A percentile compares a stretch with the other conserved stretches of the same genome.
Conservation (phyloP, 805 yeast genomes). For the Ogataea wickerhamii region DNA sequence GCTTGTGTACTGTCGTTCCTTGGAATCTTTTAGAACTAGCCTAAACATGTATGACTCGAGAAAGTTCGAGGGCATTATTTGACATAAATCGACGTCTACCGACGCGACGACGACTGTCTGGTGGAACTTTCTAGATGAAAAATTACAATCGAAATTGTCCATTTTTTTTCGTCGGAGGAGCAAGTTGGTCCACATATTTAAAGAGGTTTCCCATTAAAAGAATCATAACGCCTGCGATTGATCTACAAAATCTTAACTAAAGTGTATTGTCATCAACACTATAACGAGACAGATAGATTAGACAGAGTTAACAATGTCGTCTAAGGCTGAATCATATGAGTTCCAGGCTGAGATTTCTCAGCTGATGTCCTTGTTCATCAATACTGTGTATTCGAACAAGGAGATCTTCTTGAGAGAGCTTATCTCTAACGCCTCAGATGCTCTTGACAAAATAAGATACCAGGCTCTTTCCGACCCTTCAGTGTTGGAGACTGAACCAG, state of each 20-base stretch:
- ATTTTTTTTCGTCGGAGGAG: slow-evolving; percentile 10
- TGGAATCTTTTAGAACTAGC: no score
- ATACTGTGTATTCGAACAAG: slow-evolving; percentile 99
- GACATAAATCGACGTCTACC: background rate
- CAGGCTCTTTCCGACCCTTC: slow-evolving; percentile 91
- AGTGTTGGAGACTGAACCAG: slow-evolving; percentile 91
- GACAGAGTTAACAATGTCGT: slow-evolving; percentile 22
- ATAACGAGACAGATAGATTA: background rate
- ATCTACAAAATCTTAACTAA: background rate
- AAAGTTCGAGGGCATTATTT: no score
- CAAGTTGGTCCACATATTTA: slow-evolving; percentile 5
- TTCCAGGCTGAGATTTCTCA: slow-evolving; percentile 99
- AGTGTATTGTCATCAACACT: background rate
- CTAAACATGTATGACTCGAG: no score
- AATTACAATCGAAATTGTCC: slow-evolving; percentile 5
- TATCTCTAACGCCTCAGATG: slow-evolving; percentile 98
- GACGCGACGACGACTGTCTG: slow-evolving; percentile 9
- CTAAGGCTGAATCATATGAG: slow-evolving; percentile 76
- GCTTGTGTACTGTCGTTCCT: no score
- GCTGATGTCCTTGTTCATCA: slow-evolving; percentile 99
- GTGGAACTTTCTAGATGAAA: slow-evolving; percentile 20
- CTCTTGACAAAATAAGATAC: slow-evolving; percentile 96
- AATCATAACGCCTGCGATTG: background rate
- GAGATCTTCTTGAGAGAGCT: slow-evolving; percentile 98
- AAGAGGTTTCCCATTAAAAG: slow-evolving; percentile 4